phyloP scores from a whole-genome alignment of 495 filamentous ascomycete genomes.

The Penicillium paxilli region DNA sequence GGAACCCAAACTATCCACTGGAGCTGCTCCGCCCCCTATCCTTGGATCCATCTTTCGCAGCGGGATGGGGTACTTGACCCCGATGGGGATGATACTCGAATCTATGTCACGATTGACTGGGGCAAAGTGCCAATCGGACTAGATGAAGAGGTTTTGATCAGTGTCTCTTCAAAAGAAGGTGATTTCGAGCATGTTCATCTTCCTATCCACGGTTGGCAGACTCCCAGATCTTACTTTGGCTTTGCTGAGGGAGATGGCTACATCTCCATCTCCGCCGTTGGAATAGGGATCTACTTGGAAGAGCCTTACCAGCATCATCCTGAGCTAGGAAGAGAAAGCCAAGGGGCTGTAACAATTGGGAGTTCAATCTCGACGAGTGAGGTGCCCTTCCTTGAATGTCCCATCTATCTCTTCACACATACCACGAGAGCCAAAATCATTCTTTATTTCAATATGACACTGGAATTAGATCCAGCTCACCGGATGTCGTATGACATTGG shows the following conservation, averaged over 20 bases:
- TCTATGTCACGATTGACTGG: constrained; percentile 45
- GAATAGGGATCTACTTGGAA: constrained; percentile 42
- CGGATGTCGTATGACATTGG: constrained; percentile 62
- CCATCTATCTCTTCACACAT: constrained; percentile 63
- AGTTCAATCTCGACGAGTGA: not conserved
- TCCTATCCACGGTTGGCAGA: constrained; percentile 53
- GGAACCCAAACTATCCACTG: constrained; percentile 60
- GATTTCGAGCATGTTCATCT: constrained; percentile 56
- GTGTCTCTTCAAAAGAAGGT: constrained; percentile 51
- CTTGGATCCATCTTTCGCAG: constrained; percentile 60
- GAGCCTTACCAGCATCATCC: constrained; percentile 22
- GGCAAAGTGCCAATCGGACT: constrained; percentile 28
- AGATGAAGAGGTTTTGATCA: constrained; percentile 26
- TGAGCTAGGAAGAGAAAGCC: constrained; percentile 10
- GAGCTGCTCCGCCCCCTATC: constrained; percentile 46
- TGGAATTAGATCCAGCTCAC: constrained; percentile 59
- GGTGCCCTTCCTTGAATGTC: constrained; percentile 52
- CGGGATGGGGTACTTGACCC: constrained; percentile 52
- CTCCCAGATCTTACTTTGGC: constrained; percentile 57
- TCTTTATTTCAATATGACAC: constrained; percentile 57
- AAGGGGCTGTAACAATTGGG: constrained; percentile 20
- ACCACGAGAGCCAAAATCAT: constrained; percentile 51
- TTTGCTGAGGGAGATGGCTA: constrained; percentile 65
- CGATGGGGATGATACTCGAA: constrained; percentile 46
- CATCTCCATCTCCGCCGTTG: constrained; percentile 30